These are phyloP conservation scores for Rhizophora mangle DNA, from an alignment of 345 rosid species.

Conservation along the genomic window DNA sequence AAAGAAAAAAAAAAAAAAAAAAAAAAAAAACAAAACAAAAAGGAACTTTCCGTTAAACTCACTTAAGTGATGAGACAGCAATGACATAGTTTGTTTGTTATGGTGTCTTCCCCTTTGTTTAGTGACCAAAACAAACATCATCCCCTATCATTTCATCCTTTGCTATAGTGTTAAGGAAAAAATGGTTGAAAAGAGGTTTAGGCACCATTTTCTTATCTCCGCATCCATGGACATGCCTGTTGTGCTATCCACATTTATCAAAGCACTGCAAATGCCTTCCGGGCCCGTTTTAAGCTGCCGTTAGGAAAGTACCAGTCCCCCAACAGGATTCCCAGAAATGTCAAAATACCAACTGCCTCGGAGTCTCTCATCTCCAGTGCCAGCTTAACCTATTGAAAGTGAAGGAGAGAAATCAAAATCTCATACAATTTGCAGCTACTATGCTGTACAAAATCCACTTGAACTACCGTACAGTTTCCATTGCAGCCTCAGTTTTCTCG, in stretches of 20 bases:
- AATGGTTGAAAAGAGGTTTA: neutral
- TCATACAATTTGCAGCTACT: constrained; percentile 4
- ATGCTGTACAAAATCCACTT: constrained; percentile 1
- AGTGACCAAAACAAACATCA: too few species aligned
- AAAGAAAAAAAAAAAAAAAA: too few species aligned
- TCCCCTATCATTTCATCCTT: too few species aligned
- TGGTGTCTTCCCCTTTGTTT: too few species aligned
- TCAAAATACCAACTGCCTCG: constrained; percentile 79
- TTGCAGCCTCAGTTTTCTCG: constrained; percentile 76
- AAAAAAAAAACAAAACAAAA: too few species aligned
- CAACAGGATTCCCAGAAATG: constrained; percentile 89
- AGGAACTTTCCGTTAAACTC: too few species aligned
- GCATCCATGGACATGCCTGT: too few species aligned
- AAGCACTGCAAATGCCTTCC: too few species aligned
- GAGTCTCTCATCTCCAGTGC: constrained; percentile 73
- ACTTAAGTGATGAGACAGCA: too few species aligned
- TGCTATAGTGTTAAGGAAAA: neutral
- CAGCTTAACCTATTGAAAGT: constrained; percentile 63
- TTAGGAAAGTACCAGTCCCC: constrained; percentile 66
- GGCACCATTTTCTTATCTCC: neutral
- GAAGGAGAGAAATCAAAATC: neutral
- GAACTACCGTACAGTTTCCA: constrained; percentile 72
- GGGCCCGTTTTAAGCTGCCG: neutral
- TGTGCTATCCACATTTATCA: too few species aligned
- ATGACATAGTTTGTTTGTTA: too few species aligned